phyloP scores from a whole-genome alignment of 192 early-diverging fungal species.

The Coemansia sp. region DNA sequence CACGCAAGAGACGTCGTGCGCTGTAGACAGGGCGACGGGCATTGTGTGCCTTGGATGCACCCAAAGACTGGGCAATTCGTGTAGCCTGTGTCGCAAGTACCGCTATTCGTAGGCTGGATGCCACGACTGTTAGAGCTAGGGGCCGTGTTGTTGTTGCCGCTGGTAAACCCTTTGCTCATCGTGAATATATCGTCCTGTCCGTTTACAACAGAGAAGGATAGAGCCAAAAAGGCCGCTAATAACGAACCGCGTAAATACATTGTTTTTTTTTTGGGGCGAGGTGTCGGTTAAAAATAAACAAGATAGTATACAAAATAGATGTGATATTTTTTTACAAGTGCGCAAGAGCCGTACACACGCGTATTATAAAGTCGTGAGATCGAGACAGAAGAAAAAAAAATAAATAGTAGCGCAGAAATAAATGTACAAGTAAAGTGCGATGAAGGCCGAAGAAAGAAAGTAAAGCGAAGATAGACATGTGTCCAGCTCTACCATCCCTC shows the following conservation, averaged over 20 bases:
- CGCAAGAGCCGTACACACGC: not conserved
- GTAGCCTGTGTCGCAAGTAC: conserved; percentile 21
- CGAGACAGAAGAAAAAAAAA: not conserved
- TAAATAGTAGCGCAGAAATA: not conserved
- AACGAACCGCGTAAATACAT: not conserved
- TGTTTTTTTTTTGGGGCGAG: not conserved
- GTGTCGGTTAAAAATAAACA: not conserved
- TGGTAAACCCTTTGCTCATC: not conserved
- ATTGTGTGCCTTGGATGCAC: conserved; percentile 30
- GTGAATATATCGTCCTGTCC: conserved; percentile 1
- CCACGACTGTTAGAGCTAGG: not conserved
- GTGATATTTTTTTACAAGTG: not conserved
- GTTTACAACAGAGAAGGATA: conserved; percentile 7
- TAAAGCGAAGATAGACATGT: not conserved
- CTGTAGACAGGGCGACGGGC: not conserved
- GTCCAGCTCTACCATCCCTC: not conserved
- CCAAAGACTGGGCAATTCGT: conserved; percentile 39
- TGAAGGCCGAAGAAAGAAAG: conserved; percentile 9
- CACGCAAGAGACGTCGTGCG: conserved; percentile 5
- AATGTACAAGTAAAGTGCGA: conserved; percentile 1
- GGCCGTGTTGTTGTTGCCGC: not conserved
- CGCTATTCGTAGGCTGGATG: not conserved
- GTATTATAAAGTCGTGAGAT: not conserved
- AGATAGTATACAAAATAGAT: not conserved
- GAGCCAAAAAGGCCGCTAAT: conserved; percentile 15